Conservation (phyloP, 2,329 filamentous ascomycete species). For the Stylonectria norvegica region DNA sequence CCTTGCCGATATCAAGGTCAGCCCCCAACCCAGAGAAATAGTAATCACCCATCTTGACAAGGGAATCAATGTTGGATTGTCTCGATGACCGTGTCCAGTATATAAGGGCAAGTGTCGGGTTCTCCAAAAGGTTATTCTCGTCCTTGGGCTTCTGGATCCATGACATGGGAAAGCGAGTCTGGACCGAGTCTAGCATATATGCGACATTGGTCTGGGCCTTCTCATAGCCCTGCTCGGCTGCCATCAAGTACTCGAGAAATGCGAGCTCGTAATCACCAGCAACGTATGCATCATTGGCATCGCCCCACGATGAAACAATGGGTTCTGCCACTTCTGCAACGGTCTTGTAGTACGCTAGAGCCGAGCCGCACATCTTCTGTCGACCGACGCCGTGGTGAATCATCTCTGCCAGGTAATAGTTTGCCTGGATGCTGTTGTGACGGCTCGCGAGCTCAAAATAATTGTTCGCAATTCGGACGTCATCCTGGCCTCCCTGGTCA, state of each 20-base stretch:
- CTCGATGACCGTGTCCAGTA: slow-evolving; percentile 95
- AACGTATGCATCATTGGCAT: slow-evolving; percentile 80
- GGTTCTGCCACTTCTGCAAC: slow-evolving; percentile 71
- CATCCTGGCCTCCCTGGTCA: slow-evolving; percentile 69
- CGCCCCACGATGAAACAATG: slow-evolving; percentile 72
- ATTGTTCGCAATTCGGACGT: slow-evolving; percentile 72
- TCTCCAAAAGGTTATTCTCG: slow-evolving; percentile 42
- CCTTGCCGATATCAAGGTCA: slow-evolving; percentile 71
- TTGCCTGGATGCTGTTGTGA: slow-evolving; percentile 81
- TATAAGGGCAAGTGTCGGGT: slow-evolving; percentile 67
- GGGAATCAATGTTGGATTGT: slow-evolving; percentile 87
- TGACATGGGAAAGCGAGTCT: slow-evolving; percentile 43
- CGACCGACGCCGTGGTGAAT: slow-evolving; percentile 75
- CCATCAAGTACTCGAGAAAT: slow-evolving; percentile 77
- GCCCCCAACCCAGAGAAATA: slow-evolving; percentile 82
- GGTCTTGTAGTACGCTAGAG: slow-evolving; percentile 77
- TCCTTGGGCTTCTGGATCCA: slow-evolving; percentile 45
- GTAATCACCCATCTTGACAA: slow-evolving; percentile 98
- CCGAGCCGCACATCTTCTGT: slow-evolving; percentile 73
- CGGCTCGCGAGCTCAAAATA: slow-evolving; percentile 86
- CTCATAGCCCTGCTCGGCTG: slow-evolving; percentile 90
- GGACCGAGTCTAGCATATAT: slow-evolving; percentile 74
- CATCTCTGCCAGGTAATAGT: slow-evolving; percentile 90
- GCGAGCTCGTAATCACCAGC: slow-evolving; percentile 76
- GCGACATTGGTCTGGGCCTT: slow-evolving; percentile 86